phyloP scores from a whole-genome alignment of 106 monocot species.

The Dendrobium officinale region DNA sequence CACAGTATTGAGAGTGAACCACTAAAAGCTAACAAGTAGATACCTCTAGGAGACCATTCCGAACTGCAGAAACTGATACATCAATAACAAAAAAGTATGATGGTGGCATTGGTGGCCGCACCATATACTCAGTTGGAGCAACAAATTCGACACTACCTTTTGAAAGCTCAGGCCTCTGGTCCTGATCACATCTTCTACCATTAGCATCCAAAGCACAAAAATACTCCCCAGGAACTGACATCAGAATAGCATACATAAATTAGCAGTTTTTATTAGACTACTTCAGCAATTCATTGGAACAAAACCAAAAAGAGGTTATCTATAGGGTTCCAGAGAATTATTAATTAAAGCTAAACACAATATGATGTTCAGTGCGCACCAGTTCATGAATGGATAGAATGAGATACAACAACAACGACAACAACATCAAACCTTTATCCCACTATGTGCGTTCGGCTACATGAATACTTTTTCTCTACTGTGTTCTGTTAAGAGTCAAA shows the following conservation, averaged over 20 bases:
- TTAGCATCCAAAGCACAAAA: constrained; percentile 70
- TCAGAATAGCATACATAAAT: not conserved
- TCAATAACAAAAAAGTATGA: constrained; percentile 93
- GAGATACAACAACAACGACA: not conserved
- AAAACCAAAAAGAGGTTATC: not conserved
- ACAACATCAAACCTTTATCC: too few species aligned
- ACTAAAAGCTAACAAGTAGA: not conserved
- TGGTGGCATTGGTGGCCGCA: constrained; percentile 98
- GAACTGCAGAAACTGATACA: constrained; percentile 72
- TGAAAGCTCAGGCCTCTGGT: constrained; percentile 81
- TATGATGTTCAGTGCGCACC: not conserved
- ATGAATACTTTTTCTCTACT: too few species aligned
- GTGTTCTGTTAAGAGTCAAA: too few species aligned
- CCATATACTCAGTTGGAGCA: constrained; percentile 98
- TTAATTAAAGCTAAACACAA: not conserved
- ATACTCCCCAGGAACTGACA: constrained; percentile 86
- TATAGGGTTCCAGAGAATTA: not conserved
- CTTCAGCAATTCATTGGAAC: not conserved
- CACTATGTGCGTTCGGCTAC: too few species aligned
- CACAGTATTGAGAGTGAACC: not conserved
- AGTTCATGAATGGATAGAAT: not conserved
- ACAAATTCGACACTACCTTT: constrained; percentile 96
- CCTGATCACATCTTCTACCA: constrained; percentile 72
- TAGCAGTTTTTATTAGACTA: not conserved
- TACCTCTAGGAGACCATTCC: constrained; percentile 89